phyloP scores from a whole-genome alignment of 2,329 filamentous ascomycete genomes.

The Akanthomyces lecanii region DNA sequence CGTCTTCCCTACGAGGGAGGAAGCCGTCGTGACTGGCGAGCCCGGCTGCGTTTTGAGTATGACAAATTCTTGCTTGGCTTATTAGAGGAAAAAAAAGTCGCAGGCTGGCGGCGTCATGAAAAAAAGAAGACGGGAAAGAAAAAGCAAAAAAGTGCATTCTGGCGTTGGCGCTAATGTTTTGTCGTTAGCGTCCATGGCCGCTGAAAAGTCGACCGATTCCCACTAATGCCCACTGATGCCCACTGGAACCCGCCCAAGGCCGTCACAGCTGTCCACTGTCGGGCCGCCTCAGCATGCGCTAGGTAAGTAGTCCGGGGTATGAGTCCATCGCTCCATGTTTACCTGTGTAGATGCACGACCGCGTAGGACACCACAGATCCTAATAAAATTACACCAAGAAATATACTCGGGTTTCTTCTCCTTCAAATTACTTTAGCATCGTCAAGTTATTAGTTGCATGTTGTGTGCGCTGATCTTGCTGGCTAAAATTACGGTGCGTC shows the following conservation, averaged over 20 bases:
- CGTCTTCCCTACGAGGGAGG: too few relatives aligned
- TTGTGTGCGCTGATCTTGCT: not conserved
- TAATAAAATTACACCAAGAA: too few relatives aligned
- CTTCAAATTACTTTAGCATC: not conserved
- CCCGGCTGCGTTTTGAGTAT: too few relatives aligned
- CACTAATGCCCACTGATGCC: not conserved
- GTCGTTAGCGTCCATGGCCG: not conserved
- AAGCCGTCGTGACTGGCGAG: too few relatives aligned
- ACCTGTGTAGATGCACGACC: not conserved
- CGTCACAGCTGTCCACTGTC: not conserved
- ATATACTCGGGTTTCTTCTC: not conserved
- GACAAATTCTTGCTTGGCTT: not conserved
- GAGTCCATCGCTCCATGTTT: too few relatives aligned
- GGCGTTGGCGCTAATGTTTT: not conserved
- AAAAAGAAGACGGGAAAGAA: not conserved
- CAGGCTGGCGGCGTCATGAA: not conserved
- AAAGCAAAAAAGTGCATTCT: not conserved
- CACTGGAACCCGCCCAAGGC: conserved; percentile 5
- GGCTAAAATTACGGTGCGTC: not conserved
- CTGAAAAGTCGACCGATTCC: not conserved
- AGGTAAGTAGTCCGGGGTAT: not conserved
- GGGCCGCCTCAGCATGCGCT: not conserved
- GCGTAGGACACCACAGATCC: too few relatives aligned
- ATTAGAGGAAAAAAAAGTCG: not conserved
- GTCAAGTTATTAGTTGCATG: not conserved